phyloP scores from a whole-genome alignment of 768 basidiomycete species.

The Tubosaeta sp. region DNA sequence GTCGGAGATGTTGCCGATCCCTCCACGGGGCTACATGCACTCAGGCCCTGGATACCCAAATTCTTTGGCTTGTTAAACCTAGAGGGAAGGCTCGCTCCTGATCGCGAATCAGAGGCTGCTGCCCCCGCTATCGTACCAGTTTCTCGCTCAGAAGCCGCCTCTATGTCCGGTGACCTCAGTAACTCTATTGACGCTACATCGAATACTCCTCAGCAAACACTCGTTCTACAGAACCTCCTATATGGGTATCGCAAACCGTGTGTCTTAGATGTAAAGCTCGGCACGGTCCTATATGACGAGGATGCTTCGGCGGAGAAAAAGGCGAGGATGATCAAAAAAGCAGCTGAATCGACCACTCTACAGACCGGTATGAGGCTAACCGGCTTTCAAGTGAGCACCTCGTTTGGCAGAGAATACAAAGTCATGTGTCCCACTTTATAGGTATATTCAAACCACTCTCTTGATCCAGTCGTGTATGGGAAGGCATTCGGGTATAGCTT shows the following conservation, averaged over 20 bases:
- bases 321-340: constrained; percentile 69
- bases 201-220: constrained; percentile 43
- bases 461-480: constrained; percentile 55
- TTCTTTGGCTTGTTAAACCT: constrained; percentile 79
- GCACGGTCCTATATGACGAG: constrained; percentile 81
- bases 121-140: constrained; percentile 21
- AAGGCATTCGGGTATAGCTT: constrained; percentile 80
- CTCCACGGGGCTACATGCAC: constrained; percentile 13
- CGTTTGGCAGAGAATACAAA: neutral
- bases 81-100: constrained; percentile 42
- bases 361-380: constrained; percentile 81
- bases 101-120: neutral
- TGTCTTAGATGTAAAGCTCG: constrained; percentile 90
- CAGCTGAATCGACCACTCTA: constrained; percentile 64
- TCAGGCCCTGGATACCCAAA: constrained; percentile 62
- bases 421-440: constrained; percentile 25
- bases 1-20: constrained; percentile 34
- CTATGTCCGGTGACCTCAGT: neutral
- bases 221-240: constrained; percentile 84
- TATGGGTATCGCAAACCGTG: constrained; percentile 74
- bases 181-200: neutral
- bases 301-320: constrained; percentile 66
- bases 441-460: constrained; percentile 67
- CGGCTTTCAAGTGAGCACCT: constrained; percentile 74
- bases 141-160: constrained; percentile 46